phyloP scores from a whole-genome alignment of 106 monocot genomes.

The Narthecium ossifragum region DNA sequence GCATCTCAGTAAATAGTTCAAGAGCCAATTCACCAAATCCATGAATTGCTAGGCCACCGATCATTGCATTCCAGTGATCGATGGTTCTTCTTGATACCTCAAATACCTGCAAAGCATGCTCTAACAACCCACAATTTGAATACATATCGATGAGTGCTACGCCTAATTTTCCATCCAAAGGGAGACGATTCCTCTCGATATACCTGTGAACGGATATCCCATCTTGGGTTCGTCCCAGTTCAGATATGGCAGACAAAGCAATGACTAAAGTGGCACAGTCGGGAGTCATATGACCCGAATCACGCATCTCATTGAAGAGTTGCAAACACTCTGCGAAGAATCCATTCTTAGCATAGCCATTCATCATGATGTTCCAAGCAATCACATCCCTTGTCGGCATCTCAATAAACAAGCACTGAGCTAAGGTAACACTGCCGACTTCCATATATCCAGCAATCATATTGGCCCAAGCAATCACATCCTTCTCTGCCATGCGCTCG shows the following conservation, averaged over 20 bases:
- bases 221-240: constrained; percentile 23
- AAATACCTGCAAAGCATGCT: constrained; percentile 39
- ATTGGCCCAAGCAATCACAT: constrained; percentile 38
- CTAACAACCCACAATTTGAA: constrained; percentile 44
- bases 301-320: constrained; percentile 33
- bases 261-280: constrained; percentile 26
- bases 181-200: constrained; percentile 17
- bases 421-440: constrained; percentile 20
- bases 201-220: constrained; percentile 35
- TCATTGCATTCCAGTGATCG: constrained; percentile 66
- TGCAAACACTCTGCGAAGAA: constrained; percentile 19
- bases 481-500: constrained; percentile 32
- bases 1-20: constrained; percentile 36
- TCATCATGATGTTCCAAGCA: constrained; percentile 46
- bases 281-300: constrained; percentile 14
- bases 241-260: constrained; percentile 38
- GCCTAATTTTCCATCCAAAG: constrained; percentile 33
- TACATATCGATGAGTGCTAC: constrained; percentile 66
- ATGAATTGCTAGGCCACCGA: constrained; percentile 46
- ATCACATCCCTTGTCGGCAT: constrained; percentile 43
- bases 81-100: constrained; percentile 18
- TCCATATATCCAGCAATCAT: constrained; percentile 40
- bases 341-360: constrained; percentile 42
- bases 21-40: constrained; percentile 32
- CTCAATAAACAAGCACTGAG: constrained; percentile 21